Evolutionary conservation across 352 stramenopile species (phyloP), one percentile per base, ranked within the genome.

Genomic region (Achlya hypogyna): DNA sequence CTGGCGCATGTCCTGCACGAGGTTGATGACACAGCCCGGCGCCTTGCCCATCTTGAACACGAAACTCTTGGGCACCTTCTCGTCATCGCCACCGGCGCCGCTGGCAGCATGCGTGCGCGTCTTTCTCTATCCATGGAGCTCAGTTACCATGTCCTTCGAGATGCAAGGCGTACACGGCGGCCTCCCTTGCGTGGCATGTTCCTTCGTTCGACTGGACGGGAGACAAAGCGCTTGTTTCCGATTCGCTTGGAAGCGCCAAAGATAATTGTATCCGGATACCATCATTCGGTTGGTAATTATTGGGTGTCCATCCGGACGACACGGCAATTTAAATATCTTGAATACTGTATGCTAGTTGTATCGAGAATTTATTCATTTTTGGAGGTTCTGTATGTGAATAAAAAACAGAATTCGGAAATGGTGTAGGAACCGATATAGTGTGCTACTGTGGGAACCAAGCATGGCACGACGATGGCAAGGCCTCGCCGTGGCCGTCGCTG

Each of bases 1-100:
- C 60, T 90, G 82, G n/a, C 95, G 85, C 72, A 98, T 79, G 65
- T 98, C 94, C 54, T 89, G 71, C 40, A 98, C 89, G 29, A 98
- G 72, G 51, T 84, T 89, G 32, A 81, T 74, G 12, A 98, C 79
- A 29, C 92, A 78, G 4, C 56, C 65, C 18, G 83, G 83, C 38
- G 81, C 77, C 64, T 95, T 95, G 59, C 89, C 89, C 78, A 94
- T 95, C 64, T 91, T 95, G 63, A 96, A 93, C 12, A 97, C 89
- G 54, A 97, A 96, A 69, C 86, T 96, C 79, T 88, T 89, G 49
- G 89, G 89, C 63, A 83, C 86, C 70, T 92, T 87, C 69, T 95
- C 87, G 38, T 72, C 70, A 49, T 89, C 80, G 67, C 96, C 82
- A 22, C 81, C 81, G 2, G 80, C 77, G 20, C 62, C 63, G 58